Conservation (phyloP, 305 asterid genomes). For the Rubia peregrina region DNA sequence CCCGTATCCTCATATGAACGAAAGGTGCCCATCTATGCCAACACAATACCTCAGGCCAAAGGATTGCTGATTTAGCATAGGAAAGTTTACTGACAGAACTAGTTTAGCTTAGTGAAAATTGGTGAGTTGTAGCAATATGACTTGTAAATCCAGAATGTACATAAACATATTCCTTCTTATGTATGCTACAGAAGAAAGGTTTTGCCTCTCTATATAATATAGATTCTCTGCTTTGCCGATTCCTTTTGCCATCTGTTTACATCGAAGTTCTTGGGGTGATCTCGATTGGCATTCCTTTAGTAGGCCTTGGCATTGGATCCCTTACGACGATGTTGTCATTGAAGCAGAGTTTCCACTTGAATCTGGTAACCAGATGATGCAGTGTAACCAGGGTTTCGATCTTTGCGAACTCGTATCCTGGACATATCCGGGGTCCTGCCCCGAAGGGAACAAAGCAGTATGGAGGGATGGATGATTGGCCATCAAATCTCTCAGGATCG, state of each 20-base stretch:
- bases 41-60: slow-evolving; percentile 52
- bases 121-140: background rate
- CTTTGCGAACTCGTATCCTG: slow-evolving; percentile 65
- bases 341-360: slow-evolving; percentile 52
- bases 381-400: slow-evolving; percentile 46
- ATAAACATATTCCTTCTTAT: background rate
- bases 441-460: slow-evolving; percentile 61
- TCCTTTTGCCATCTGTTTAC: background rate
- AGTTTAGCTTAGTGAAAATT: background rate
- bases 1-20: slow-evolving; percentile 81
- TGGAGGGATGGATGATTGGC: slow-evolving; percentile 43
- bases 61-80: slow-evolving; percentile 44
- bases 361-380: slow-evolving; percentile 43
- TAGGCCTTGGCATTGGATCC: slow-evolving; percentile 61
- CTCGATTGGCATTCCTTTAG: slow-evolving; percentile 49
- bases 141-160: background rate
- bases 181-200: background rate
- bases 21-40: slow-evolving; percentile 81
- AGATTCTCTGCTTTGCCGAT: background rate
- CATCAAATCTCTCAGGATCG: slow-evolving; percentile 47
- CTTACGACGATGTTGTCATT: slow-evolving; percentile 33
- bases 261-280: slow-evolving; percentile 28
- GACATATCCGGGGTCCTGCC: slow-evolving; percentile 60
- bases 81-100: background rate
- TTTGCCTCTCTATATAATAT: background rate